A percentile compares a stretch with the other conserved stretches of the same genome.
These are phyloP conservation scores for Amphibolis antarctica DNA, from an alignment of 106 monocot genomes.

Conservation along the genomic window DNA sequence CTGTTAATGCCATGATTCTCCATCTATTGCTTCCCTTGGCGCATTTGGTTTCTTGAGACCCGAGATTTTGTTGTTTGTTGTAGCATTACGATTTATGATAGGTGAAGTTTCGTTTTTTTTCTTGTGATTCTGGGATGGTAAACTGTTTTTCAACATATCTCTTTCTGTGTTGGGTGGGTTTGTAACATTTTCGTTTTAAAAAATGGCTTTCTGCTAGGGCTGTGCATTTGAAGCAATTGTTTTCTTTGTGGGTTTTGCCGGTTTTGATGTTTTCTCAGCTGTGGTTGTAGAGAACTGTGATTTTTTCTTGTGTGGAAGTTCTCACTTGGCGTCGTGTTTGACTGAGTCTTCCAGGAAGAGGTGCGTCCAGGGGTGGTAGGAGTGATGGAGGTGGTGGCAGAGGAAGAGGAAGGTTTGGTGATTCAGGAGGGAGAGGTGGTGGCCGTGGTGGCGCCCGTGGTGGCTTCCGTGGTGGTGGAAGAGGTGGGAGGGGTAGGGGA, in stretches of 20 bases:
- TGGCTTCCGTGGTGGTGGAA: slow-evolving; percentile 10
- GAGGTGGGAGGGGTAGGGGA: slow-evolving; percentile 31
- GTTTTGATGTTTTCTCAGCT: not conserved
- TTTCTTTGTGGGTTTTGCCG: not conserved
- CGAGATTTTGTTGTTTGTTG: not conserved
- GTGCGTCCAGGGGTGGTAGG: slow-evolving; percentile 20
- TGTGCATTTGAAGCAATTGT: not conserved
- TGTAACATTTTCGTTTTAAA: not conserved
- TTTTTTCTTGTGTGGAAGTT: too few species aligned
- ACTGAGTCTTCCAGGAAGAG: slow-evolving; percentile 14
- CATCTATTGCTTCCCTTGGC: too few species aligned
- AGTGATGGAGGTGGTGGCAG: slow-evolving; percentile 33
- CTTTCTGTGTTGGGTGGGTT: not conserved
- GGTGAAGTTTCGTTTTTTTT: not conserved
- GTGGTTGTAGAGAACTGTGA: not conserved
- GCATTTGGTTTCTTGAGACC: too few species aligned
- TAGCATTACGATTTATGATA: too few species aligned
- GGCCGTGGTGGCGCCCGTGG: slow-evolving; percentile 12
- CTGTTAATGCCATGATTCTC: not conserved
- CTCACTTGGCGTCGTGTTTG: too few species aligned
- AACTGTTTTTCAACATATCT: not conserved
- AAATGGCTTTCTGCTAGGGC: not conserved
- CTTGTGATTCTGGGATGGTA: not conserved
- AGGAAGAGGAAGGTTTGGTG: slow-evolving; percentile 22
- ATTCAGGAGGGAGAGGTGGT: slow-evolving; percentile 17